phyloP scores from a whole-genome alignment of 352 stramenopile genomes.

The Phytopythium oedochilum region DNA sequence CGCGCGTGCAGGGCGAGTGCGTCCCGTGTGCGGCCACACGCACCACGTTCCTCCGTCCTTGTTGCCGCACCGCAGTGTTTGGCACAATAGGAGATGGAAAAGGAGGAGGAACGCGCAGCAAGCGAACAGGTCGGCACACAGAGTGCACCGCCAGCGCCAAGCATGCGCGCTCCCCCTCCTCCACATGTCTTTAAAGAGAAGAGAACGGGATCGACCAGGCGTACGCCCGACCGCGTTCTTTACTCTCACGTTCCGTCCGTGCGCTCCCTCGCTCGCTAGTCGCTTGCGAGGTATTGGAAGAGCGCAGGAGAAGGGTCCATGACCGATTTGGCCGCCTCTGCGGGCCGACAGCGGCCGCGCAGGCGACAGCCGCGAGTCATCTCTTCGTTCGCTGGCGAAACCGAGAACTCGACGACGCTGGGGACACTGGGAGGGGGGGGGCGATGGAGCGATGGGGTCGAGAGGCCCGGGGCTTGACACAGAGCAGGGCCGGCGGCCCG shows the following conservation, averaged over 20 bases:
- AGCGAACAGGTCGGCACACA: too few relatives aligned
- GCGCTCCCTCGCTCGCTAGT: conserved; percentile 6
- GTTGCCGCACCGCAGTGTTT: conserved; percentile 24
- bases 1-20: neutral
- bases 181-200: conserved; percentile 86
- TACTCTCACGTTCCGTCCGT: conserved; percentile 86
- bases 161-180: conserved; percentile 22
- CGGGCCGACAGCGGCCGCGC: neutral
- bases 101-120: too few relatives aligned
- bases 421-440: neutral
- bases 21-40: conserved; percentile 43
- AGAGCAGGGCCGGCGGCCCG: neutral
- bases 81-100: conserved; percentile 79
- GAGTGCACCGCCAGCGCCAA: too few relatives aligned
- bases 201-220: conserved; percentile 18
- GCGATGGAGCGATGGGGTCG: neutral
- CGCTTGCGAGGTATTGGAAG: neutral
- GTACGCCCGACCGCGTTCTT: conserved; percentile 20
- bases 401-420: conserved; percentile 1
- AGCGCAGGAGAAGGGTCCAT: conserved; percentile 55
- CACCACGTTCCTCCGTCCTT: conserved; percentile 82
- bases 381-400: conserved; percentile 1
- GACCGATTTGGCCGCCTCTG: conserved; percentile 7
- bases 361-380: neutral
- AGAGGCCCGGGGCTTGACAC: neutral